Evolutionary conservation across 2,329 filamentous ascomycete species (phyloP).

Genomic region (Apiospora saccharicola): DNA sequence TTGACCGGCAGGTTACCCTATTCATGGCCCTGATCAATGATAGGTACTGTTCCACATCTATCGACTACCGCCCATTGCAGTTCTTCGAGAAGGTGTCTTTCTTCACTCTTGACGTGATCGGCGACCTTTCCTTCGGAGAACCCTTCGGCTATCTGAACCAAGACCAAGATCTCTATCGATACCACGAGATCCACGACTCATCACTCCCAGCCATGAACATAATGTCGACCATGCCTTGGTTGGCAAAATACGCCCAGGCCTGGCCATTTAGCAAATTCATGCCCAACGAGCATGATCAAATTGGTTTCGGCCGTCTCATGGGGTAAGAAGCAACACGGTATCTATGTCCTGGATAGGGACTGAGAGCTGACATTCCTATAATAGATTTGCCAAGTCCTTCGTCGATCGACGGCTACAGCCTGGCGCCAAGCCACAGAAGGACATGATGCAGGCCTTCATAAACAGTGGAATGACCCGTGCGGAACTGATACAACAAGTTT

Average conservation of each 20-base stretch:
- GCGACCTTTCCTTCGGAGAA: conserved; percentile 58
- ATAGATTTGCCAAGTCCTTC: conserved; percentile 37
- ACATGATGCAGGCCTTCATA: conserved; percentile 51
- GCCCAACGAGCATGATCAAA: conserved; percentile 46
- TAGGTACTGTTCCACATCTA: conserved; percentile 53
- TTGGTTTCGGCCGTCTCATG: conserved; percentile 50
- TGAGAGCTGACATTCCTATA: background rate
- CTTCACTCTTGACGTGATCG: conserved; percentile 62
- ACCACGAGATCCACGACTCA: conserved; percentile 54
- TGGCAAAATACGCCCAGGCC: conserved; percentile 44
- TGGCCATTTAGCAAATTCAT: conserved; percentile 48
- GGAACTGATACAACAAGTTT: conserved; percentile 48
- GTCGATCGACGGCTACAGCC: conserved; percentile 39
- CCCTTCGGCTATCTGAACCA: conserved; percentile 59
- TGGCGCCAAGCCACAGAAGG: conserved; percentile 39
- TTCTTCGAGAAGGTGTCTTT: conserved; percentile 58
- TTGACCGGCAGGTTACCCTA: conserved; percentile 47
- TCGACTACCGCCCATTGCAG: conserved; percentile 50
- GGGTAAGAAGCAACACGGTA: conserved; percentile 37
- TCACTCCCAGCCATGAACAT: conserved; percentile 48
- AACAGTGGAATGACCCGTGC: conserved; percentile 45
- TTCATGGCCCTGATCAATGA: conserved; percentile 54
- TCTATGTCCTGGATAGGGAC: background rate
- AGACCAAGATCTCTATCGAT: conserved; percentile 56
- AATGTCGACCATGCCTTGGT: conserved; percentile 46